Percentiles rank a stretch among this genome's conserved stretches.
Evolutionary conservation across 2,329 filamentous ascomycete genomes (phyloP).

Genomic region (Exophiala aquamarina): DNA sequence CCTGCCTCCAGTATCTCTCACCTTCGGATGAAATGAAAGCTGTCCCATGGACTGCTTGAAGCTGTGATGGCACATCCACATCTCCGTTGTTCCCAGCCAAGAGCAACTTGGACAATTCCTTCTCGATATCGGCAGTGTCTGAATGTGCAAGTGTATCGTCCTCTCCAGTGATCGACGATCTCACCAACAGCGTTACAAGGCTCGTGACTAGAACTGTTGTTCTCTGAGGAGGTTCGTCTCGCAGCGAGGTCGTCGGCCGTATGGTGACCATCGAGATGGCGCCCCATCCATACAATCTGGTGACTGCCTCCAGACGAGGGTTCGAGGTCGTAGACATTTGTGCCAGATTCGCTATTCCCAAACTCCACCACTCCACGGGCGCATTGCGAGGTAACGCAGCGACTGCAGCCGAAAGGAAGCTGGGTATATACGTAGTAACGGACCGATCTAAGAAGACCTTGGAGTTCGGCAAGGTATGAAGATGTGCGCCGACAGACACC

Average conservation of each 20-base stretch:
- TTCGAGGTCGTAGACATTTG: constrained; percentile 34
- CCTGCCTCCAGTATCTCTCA: constrained; percentile 5
- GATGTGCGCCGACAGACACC: constrained; percentile 17
- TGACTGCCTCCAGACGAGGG: neutral
- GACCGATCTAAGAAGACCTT: constrained; percentile 13
- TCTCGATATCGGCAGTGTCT: too few relatives aligned
- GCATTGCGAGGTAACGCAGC: constrained; percentile 71
- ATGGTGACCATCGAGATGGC: neutral
- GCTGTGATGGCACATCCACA: neutral
- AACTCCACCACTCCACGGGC: constrained; percentile 81
- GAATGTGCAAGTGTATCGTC: too few relatives aligned
- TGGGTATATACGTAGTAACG: constrained; percentile 49
- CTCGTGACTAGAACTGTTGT: too few relatives aligned
- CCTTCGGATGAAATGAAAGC: constrained; percentile 13
- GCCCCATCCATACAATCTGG: neutral
- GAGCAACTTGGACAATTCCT: too few relatives aligned
- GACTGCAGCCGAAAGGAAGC: constrained; percentile 74
- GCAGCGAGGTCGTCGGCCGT: too few relatives aligned
- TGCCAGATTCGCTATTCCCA: constrained; percentile 53
- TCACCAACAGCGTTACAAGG: too few relatives aligned
- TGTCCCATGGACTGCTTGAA: constrained; percentile 17
- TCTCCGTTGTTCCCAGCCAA: neutral
- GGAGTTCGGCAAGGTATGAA: constrained; percentile 28
- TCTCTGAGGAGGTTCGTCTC: too few relatives aligned
- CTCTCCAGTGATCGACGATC: too few relatives aligned